These are phyloP conservation scores for Skeletonema marinoi DNA, from an alignment of 108 stramenopile species.

Conservation along the genomic window DNA sequence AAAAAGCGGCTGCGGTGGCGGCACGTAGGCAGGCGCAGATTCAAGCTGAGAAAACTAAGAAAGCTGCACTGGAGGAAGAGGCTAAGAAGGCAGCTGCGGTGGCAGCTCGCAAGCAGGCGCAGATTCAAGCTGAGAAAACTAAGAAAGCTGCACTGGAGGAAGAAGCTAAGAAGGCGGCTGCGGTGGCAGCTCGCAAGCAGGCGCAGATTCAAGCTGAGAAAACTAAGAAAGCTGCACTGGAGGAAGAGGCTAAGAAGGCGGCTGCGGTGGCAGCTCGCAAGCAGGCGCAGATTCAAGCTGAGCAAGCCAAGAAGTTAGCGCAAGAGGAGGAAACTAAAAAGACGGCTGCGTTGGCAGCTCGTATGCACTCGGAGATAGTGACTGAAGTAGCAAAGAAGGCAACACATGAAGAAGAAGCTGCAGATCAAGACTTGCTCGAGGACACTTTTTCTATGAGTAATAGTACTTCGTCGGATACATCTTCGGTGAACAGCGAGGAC, in stretches of 20 bases:
- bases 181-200: background rate
- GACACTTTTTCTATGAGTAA: too few relatives aligned
- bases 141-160: background rate
- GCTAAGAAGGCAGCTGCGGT: background rate
- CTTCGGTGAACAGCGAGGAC: too few relatives aligned
- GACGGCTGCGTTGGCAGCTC: too few relatives aligned
- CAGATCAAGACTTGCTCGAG: too few relatives aligned
- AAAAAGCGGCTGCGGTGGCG: background rate
- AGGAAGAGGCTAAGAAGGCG: background rate
- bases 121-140: background rate
- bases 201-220: background rate
- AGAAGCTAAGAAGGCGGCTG: background rate
- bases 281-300: background rate
- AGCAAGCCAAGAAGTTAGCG: background rate
- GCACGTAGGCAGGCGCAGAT: too few relatives aligned
- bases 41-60: background rate
- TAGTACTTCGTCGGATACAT: too few relatives aligned
- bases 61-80: background rate
- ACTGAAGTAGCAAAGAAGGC: too few relatives aligned
- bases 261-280: background rate
- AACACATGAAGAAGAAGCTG: too few relatives aligned
- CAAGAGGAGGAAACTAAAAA: too few relatives aligned
- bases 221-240: background rate
- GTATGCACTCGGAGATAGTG: too few relatives aligned
- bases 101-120: too few relatives aligned